Conservation (phyloP, 2,329 filamentous ascomycete species). For the Colletotrichum sp. region DNA sequence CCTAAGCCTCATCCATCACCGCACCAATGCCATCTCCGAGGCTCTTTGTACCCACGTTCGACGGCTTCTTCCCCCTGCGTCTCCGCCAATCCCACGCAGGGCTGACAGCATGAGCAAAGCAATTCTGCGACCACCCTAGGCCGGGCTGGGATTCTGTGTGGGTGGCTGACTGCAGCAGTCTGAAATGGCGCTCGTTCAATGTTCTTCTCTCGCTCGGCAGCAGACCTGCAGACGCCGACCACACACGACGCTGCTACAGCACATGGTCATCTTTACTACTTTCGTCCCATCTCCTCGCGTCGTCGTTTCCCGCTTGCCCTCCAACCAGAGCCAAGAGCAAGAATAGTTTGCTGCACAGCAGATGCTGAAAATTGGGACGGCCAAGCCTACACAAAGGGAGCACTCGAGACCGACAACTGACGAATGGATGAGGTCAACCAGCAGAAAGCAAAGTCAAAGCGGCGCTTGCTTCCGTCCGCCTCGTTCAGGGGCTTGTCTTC, state of each 20-base stretch:
- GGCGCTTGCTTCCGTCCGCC: background rate
- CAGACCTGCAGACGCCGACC: background rate
- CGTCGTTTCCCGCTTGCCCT: background rate
- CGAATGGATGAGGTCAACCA: background rate
- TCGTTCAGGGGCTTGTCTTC: background rate
- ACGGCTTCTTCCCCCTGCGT: background rate
- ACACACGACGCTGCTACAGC: background rate
- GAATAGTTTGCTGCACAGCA: background rate
- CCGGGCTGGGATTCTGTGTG: background rate
- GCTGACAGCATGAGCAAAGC: constrained; percentile 10
- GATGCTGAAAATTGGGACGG: background rate
- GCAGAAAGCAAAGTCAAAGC: background rate
- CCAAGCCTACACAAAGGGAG: background rate
- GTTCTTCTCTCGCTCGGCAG: background rate
- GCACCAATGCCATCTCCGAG: background rate
- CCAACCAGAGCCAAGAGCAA: constrained; percentile 1
- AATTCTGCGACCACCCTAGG: background rate
- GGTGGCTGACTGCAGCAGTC: background rate
- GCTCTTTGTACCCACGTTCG: background rate
- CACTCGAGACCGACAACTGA: background rate
- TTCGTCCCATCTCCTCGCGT: background rate
- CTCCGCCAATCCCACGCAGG: constrained; percentile 12
- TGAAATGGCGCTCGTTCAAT: background rate
- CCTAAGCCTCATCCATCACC: background rate
- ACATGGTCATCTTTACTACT: background rate